Evolutionary conservation across 139 green algal genomes (phyloP).

Genomic region (Tetraselmis striata): DNA sequence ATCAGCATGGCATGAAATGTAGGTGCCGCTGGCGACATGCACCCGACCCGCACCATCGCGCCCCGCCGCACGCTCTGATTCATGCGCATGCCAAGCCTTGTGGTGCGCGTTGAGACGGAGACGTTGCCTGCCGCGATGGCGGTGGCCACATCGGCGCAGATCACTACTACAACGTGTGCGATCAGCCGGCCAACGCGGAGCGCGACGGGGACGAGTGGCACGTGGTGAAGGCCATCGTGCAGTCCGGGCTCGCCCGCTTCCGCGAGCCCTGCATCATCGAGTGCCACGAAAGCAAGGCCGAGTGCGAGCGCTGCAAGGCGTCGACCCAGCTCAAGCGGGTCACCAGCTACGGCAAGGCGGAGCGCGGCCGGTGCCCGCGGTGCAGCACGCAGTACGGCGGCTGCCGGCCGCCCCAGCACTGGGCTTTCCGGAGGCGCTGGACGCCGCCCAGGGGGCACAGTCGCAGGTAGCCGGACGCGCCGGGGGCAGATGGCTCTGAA

Average conservation of each 20-base stretch:
- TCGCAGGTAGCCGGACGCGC: not conserved
- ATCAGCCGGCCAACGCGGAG: conserved; percentile 13
- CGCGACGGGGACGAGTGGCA: conserved; percentile 15
- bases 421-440: not conserved
- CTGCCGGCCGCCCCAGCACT: conserved; percentile 2
- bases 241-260: conserved; percentile 1
- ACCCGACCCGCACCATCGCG: no score
- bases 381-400: conserved; percentile 4
- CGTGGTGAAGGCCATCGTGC: conserved; percentile 8
- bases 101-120: no score
- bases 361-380: not conserved
- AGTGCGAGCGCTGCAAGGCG: conserved; percentile 10
- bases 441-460: not conserved
- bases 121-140: no score
- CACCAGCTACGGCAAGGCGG: not conserved
- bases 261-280: conserved; percentile 11
- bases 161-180: conserved; percentile 22
- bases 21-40: no score
- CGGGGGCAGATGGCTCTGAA: no score
- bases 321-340: not conserved
- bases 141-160: no score
- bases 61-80: no score
- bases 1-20: not conserved
- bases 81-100: no score
- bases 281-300: conserved; percentile 11